Evolutionary conservation across 345 rosid species (phyloP), one percentile per base, ranked within the genome.

Genomic region (Clarkia xantiana): DNA sequence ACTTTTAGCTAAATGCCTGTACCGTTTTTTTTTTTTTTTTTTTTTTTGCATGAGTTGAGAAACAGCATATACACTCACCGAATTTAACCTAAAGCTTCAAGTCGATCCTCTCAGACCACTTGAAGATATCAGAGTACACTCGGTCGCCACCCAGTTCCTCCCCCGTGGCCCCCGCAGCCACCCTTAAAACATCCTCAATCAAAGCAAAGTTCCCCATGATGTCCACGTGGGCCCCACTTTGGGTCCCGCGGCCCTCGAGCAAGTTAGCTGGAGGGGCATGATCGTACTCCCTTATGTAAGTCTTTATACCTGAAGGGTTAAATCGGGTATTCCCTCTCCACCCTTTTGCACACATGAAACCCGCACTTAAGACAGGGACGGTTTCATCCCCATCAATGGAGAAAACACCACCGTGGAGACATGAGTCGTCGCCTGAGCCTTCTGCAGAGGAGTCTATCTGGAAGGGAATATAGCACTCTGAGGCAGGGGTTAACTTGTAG

Each of bases 201-300:
- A 82, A 62, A 23, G 81, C 86, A 40, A 82, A 82, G 49, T 82
- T 82, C 16, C 86, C 93, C 93, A 82, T 65, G 52, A 82, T 79
- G 64, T 82, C 81, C 29, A 82, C 86, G 56, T 82, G 86, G 17
- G 81, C 76, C 53, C 86, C 93, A 53, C 93, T 82, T 54, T 75
- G 93, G 25, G 78, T 79, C 40, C 86, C 93, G 42, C 86, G 71
- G 11, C 86, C 86, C 44, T 82, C 84, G 2, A 82, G 69, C 16
- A 79, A 71, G 58, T 71, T 82, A 56, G 81, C 71, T 7, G 93
- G 86, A 16, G 93, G 84, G 23, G 78, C 67, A 66, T 82, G 84
- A 49, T 73, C 67, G 18, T 75, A 82, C 66, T 77, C 93, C 55
- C 82, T 71, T 18, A 73, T 38, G 57, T 62, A 73, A 19, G 80